These are phyloP conservation scores for Serendipita sp. DNA, from an alignment of 768 basidiomycete genomes.

Conservation along the genomic window DNA sequence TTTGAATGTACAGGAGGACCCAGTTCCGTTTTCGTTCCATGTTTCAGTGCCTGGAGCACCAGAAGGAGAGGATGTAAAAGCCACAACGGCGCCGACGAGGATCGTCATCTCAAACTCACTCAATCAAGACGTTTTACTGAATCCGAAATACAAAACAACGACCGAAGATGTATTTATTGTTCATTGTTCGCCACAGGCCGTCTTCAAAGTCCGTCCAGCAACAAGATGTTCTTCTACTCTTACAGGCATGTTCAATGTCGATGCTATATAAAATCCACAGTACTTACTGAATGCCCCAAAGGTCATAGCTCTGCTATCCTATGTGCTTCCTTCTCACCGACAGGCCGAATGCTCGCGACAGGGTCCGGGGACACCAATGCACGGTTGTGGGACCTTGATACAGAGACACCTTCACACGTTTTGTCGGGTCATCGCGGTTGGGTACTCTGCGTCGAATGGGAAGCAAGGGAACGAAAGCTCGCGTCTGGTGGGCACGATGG, in stretches of 20 bases:
- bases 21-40: slow-evolving; percentile 85
- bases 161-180: slow-evolving; percentile 79
- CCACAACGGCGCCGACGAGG: slow-evolving; percentile 44
- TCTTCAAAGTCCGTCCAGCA: slow-evolving; percentile 86
- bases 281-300: slow-evolving; percentile 18
- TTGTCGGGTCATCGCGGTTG: slow-evolving; percentile 84
- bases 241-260: slow-evolving; percentile 36
- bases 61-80: slow-evolving; percentile 16
- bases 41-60: slow-evolving; percentile 50
- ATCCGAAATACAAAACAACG: slow-evolving; percentile 44
- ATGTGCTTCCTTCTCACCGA: slow-evolving; percentile 91
- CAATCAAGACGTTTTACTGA: slow-evolving; percentile 60
- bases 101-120: slow-evolving; percentile 77
- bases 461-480: slow-evolving; percentile 75
- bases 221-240: slow-evolving; percentile 89
- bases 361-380: slow-evolving; percentile 91
- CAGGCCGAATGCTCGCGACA: slow-evolving; percentile 78
- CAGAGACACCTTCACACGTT: slow-evolving; percentile 79
- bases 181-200: slow-evolving; percentile 86
- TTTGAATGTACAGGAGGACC: slow-evolving; percentile 45
- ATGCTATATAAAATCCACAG: slow-evolving; percentile 6
- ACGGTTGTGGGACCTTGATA: slow-evolving; percentile 86
- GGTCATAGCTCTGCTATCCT: slow-evolving; percentile 88
- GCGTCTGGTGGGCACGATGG: slow-evolving; percentile 94
- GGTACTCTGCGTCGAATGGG: slow-evolving; percentile 98